These are phyloP conservation scores for Clonostachys chloroleuca DNA, from an alignment of 2,329 filamentous ascomycete species.

Conservation along the genomic window DNA sequence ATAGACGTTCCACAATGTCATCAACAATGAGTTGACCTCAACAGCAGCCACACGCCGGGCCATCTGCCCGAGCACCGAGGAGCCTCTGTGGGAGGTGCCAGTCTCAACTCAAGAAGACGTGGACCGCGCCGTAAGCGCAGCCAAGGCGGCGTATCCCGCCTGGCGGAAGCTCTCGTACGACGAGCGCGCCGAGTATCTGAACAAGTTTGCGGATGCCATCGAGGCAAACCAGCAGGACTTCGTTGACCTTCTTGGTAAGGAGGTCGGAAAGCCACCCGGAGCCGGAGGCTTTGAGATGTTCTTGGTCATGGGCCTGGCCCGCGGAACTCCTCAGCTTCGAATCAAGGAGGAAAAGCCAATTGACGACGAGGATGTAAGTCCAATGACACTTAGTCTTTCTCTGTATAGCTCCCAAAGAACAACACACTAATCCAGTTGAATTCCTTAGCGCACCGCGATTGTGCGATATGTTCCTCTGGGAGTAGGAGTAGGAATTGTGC, in stretches of 20 bases:
- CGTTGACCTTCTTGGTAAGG: not conserved
- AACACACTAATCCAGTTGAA: not conserved
- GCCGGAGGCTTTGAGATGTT: not conserved
- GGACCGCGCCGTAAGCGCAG: not conserved
- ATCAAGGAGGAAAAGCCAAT: not conserved
- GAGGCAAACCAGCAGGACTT: not conserved
- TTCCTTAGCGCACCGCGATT: conserved; percentile 11
- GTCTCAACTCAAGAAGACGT: not conserved
- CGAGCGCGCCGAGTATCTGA: not conserved
- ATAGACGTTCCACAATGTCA: not conserved
- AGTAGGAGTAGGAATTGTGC: conserved; percentile 51
- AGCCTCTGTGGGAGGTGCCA: not conserved
- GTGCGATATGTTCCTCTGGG: conserved; percentile 44
- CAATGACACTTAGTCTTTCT: not conserved
- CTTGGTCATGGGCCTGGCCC: not conserved
- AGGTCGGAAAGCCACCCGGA: conserved; percentile 1
- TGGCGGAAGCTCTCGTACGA: not conserved
- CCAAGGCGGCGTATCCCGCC: not conserved
- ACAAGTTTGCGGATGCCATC: conserved; percentile 1
- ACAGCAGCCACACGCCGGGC: not conserved
- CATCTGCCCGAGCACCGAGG: conserved; percentile 1
- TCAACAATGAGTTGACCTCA: not conserved
- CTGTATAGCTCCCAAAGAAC: not conserved
- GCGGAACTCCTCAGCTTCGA: not conserved
- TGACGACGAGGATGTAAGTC: conserved; percentile 1